Evolutionary conservation across 2,329 filamentous ascomycete species (phyloP).

Genomic region (Exophiala xenobiotica): DNA sequence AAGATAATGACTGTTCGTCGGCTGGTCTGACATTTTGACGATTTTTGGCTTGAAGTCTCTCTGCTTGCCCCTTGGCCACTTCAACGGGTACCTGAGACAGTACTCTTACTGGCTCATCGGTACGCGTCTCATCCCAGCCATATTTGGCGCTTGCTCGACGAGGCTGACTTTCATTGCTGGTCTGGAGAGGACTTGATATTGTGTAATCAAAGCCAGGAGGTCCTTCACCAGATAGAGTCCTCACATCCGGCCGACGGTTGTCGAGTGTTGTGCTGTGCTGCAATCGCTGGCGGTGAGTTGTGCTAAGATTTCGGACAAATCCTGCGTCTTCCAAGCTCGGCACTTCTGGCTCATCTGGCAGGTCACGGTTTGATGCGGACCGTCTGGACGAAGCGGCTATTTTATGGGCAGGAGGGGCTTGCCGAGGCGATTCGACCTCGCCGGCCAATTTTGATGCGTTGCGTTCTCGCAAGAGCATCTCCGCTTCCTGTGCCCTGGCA

Average conservation of each 20-base stretch:
- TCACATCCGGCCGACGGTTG: conserved; percentile 30
- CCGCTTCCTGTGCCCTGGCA: conserved; percentile 78
- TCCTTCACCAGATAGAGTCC: conserved; percentile 24
- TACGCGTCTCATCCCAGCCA: conserved; percentile 6
- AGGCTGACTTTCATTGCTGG: not conserved
- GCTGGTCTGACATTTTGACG: conserved; percentile 1
- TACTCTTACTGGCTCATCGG: not conserved
- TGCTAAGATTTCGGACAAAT: conserved; percentile 36
- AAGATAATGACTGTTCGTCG: not conserved
- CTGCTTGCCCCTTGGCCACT: not conserved
- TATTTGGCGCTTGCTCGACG: conserved; percentile 17
- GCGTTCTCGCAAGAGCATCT: conserved; percentile 66
- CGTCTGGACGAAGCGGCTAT: conserved; percentile 3
- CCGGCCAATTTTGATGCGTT: conserved; percentile 30
- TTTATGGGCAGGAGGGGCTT: not conserved
- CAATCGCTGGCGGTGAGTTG: conserved; percentile 38
- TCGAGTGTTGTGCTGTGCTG: conserved; percentile 35
- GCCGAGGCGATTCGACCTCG: conserved; percentile 5
- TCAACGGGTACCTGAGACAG: not conserved
- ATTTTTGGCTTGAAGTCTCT: conserved; percentile 6
- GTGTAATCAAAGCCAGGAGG: conserved; percentile 32
- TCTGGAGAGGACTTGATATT: conserved; percentile 10
- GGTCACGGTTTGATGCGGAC: conserved; percentile 10
- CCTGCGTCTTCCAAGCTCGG: conserved; percentile 34
- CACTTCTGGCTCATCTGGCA: conserved; percentile 6